Percentiles rank a stretch among this genome's conserved stretches.
Evolutionary conservation across 2,329 filamentous ascomycete species (phyloP).

Genomic region (Aureobasidium namibiae): DNA sequence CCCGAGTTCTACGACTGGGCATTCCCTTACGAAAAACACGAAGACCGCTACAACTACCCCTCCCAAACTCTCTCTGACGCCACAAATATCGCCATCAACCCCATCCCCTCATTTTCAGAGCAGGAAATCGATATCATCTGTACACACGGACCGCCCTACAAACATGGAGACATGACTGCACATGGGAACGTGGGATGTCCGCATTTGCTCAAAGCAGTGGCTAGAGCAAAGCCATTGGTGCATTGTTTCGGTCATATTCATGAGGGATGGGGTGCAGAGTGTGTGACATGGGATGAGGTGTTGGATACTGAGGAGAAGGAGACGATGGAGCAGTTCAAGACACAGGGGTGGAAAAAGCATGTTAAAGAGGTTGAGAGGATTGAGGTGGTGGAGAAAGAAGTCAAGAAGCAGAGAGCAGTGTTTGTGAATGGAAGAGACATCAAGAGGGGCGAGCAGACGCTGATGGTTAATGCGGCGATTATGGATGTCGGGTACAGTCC

Average conservation of each 20-base stretch:
- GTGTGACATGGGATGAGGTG: constrained; percentile 31
- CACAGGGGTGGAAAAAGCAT: constrained; percentile 18
- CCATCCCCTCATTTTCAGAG: constrained; percentile 23
- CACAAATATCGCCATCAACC: constrained; percentile 25
- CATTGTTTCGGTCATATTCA: constrained; percentile 59
- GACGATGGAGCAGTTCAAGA: constrained; percentile 25
- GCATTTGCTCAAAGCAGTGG: constrained; percentile 44
- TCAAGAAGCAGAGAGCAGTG: constrained; percentile 24
- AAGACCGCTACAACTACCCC: constrained; percentile 45
- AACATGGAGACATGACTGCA: constrained; percentile 39
- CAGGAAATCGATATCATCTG: constrained; percentile 46
- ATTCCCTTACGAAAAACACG: constrained; percentile 43
- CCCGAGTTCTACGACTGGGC: constrained; percentile 50
- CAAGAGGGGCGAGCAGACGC: constrained; percentile 41
- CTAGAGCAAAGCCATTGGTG: constrained; percentile 43
- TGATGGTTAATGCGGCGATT: constrained; percentile 52
- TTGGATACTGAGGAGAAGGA: constrained; percentile 27
- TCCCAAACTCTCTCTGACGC: constrained; percentile 21
- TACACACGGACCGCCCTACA: constrained; percentile 52
- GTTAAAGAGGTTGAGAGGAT: constrained; percentile 15
- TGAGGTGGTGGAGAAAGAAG: constrained; percentile 16
- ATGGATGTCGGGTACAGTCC: constrained; percentile 43
- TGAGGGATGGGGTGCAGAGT: constrained; percentile 42
- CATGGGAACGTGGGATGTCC: constrained; percentile 44
- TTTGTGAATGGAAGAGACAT: constrained; percentile 28